Evolutionary conservation across 2,329 filamentous ascomycete species (phyloP).

Genomic region (Didymosphaeria variabile): DNA sequence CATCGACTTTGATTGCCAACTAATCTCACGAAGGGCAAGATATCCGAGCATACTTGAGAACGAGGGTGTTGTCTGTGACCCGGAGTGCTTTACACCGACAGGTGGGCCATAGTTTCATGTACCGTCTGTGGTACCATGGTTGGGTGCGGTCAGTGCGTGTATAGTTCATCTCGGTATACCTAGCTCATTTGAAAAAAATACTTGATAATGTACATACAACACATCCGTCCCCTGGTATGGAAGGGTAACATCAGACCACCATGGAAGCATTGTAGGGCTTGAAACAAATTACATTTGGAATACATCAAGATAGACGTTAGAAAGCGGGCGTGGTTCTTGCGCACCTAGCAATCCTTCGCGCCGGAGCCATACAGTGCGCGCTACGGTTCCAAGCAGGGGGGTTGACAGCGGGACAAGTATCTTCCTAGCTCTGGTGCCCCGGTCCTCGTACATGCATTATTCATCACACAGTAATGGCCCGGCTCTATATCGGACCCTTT

Average conservation of each 20-base stretch:
- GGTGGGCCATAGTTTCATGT: background rate
- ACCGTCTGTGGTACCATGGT: background rate
- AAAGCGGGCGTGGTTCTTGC: no score
- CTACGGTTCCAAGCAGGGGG: background rate
- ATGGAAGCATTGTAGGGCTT: background rate
- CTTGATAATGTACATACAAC: no score
- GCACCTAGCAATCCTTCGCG: no score
- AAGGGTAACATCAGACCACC: background rate
- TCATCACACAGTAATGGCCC: background rate
- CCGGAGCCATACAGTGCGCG: no score
- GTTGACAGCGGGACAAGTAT: background rate
- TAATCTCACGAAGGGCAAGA: background rate
- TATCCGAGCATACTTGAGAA: background rate
- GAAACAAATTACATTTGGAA: background rate
- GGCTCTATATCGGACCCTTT: background rate
- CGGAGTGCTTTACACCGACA: background rate
- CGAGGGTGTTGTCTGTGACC: background rate
- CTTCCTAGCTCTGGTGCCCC: background rate
- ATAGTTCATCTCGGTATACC: no score
- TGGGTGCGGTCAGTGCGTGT: background rate
- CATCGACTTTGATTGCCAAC: background rate
- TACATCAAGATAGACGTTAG: no score
- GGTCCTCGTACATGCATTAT: background rate
- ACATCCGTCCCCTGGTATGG: no score
- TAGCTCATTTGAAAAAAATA: no score